Evolutionary conservation across 306 rosid species (phyloP), one percentile per base, ranked within the genome.

Genomic region (Casuarina equisetifolia): DNA sequence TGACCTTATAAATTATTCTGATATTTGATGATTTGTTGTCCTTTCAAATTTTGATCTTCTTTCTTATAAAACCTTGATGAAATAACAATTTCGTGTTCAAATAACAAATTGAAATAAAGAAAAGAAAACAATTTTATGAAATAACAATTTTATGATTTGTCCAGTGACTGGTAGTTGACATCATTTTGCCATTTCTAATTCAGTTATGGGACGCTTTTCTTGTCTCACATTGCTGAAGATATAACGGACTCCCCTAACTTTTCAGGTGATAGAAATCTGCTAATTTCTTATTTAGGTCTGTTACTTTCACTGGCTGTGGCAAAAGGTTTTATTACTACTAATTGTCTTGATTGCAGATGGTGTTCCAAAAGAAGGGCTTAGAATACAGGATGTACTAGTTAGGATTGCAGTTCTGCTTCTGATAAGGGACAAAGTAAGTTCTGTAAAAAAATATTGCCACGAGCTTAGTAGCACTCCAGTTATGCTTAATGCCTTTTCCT

Each of bases 301-400:
- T 44, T n/a, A 5, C 42, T 73, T 38, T 39, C 53, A 73, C 73
- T 85, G 38, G 19, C 74, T 15, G 53, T 76, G 73, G 39, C 77
- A 74, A 43, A 71, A 68, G 49, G 44, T 74, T 70, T 79, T 49
- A 10, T 62, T 82, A 20, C 52, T 73, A 50, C 77, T 59, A 54
- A 64, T 79, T 44, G 80, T 86, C 52, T 80, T 76, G 52, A 74
- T 59, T 86, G 82, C 72, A 96, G 99, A 96, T 75, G 99, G 99
- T 55, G 99, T 96, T 80, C 99, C 99, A 25, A 96, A 95, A 83
- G 99, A 96, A 78, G 99, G 99, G 74, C 96, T 96, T 62, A 86
- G 97, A 78, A 90, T 92, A 82, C 89, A 73, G 74, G 99, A 96
- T 61, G 99, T 96, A 49, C 96, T 96, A 49, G 93, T 91, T 82